Evolutionary conservation across 2,329 filamentous ascomycete genomes (phyloP).

Genomic region (Ophiostoma quercus): DNA sequence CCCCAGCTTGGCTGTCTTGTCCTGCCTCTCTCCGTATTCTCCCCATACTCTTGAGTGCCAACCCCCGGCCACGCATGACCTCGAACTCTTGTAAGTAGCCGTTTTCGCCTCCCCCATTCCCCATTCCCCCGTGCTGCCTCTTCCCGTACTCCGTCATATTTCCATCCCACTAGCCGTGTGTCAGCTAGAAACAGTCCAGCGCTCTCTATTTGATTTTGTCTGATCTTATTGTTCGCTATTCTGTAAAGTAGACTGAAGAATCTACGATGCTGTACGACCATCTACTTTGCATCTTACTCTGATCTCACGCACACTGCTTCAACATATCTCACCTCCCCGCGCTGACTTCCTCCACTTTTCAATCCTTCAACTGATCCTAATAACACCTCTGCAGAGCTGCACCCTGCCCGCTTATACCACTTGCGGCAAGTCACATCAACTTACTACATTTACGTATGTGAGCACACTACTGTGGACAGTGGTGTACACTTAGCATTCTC

Average conservation of each 20-base stretch:
- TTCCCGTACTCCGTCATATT: conserved; percentile 26
- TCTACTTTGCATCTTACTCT: not conserved
- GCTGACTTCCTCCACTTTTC: conserved; percentile 11
- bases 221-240: not conserved
- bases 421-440: conserved; percentile 4
- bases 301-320: not conserved
- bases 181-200: not conserved
- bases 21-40: conserved; percentile 7
- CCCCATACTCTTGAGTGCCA: not conserved
- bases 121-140: conserved; percentile 17
- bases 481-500: conserved; percentile 1
- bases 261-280: not conserved
- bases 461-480: not conserved
- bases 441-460: conserved; percentile 13
- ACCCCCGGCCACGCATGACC: not conserved
- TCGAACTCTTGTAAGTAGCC: not conserved
- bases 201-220: not conserved
- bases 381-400: not conserved
- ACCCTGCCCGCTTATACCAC: not conserved
- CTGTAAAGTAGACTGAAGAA: not conserved
- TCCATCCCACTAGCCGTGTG: not conserved
- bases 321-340: conserved; percentile 17
- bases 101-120: not conserved
- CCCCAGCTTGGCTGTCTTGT: conserved; percentile 12
- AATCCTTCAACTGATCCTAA: conserved; percentile 3